Conservation (phyloP, 441 rosid genomes). For the Populus trichocarpa region DNA sequence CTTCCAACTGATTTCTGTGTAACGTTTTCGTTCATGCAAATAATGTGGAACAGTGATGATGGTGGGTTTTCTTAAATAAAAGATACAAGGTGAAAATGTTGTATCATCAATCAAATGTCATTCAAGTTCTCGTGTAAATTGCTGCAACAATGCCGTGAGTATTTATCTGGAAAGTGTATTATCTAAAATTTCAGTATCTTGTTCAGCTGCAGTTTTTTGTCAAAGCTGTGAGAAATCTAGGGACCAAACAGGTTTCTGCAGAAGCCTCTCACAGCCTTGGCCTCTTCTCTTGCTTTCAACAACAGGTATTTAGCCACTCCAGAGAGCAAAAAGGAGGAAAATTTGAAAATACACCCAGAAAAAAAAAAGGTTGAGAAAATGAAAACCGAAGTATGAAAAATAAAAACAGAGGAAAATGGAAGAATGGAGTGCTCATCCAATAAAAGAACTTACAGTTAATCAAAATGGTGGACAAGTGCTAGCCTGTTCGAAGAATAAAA, state of each 20-base stretch:
- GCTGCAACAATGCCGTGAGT: not conserved
- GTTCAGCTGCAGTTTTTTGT: not conserved
- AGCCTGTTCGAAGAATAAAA: not conserved
- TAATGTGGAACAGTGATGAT: not conserved
- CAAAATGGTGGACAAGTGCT: not conserved
- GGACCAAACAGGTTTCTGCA: not conserved
- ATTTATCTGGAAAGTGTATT: no score
- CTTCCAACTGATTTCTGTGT: constrained; percentile 24
- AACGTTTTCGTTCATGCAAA: not conserved
- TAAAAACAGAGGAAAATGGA: not conserved
- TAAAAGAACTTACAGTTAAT: not conserved
- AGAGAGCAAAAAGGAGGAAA: not conserved
- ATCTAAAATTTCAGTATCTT: no score
- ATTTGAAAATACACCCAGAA: no score
- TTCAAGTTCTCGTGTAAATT: not conserved
- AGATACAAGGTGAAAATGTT: not conserved
- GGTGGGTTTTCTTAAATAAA: not conserved
- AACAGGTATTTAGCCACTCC: no score
- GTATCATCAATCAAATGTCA: not conserved
- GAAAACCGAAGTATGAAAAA: not conserved
- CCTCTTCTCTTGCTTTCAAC: not conserved
- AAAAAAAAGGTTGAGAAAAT: no score
- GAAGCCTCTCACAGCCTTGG: not conserved
- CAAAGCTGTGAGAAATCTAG: not conserved
- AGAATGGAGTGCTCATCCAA: not conserved